Base-by-base conservation (phyloP, 257 asterid genomes). In the Primulina eburnea region DNA sequence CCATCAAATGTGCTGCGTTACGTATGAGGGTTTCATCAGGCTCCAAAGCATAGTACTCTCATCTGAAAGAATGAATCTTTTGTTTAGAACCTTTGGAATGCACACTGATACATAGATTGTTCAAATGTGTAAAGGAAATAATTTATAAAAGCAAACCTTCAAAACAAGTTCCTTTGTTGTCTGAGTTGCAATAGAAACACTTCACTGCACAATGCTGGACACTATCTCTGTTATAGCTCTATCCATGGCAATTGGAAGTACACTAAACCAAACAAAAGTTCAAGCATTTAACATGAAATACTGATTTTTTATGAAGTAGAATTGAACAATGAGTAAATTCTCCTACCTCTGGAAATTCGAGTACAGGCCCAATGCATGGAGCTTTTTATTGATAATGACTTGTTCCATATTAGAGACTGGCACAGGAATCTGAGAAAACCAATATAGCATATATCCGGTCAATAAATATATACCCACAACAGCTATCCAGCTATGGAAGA, bases 1-100 rank as follows among this genome's bases (percentile, higher is more conserved):
- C 99, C 99, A 94, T 94, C 86, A 94, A 79, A 77, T 89, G 96
- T 68, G 98, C 98, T 65, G 98, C 97, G 79, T 86, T 91, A 38
- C 87, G 79, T 78, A 88, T 87, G 47, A 90, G 95, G 50, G 90
- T 91, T 82, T 91, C 99, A 85, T 91, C 98, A 1, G 95, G 85
- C 75, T 94, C 99, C 95, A 91, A 82, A 70, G 95, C 97, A 80
- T 91, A 91, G 82, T 94, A 98, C 99, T 94, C 82, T 40, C 60
- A 82, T 69, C 10, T 58, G 66, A 18, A 65, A 75, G 52, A 65
- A 50, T 24, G 29, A 8, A 65, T 58, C 16, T 50, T 71, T 28
- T 59, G 60, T 17, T 71, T 57, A 62, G 18, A 74, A 70, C 20
- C 38, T 70, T 50, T n/a, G 1, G 60, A 20, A 6, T 8, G 56